Percentiles rank a stretch among this genome's conserved stretches.
phyloP scores from a whole-genome alignment of 371 early-diverging fungal species.

The Mortierella sp. region DNA sequence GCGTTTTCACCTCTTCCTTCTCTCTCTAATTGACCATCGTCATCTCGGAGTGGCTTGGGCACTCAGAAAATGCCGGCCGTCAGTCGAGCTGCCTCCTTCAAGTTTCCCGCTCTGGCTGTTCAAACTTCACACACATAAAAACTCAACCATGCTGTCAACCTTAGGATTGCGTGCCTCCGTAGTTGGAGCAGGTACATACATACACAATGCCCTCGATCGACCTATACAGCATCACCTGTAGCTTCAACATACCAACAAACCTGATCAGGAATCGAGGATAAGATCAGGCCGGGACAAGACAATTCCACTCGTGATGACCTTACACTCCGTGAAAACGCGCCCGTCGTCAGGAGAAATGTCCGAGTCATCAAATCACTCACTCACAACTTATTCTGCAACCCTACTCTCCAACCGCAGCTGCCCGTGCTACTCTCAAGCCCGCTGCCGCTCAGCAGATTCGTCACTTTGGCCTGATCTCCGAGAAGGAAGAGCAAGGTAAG shows the following conservation, averaged over 20 bases:
- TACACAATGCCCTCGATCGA: not conserved
- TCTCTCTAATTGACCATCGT: not conserved
- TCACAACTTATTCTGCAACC: no score
- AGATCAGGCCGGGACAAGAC: not conserved
- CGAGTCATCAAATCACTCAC: not conserved
- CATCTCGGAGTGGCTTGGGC: slow-evolving; percentile 19
- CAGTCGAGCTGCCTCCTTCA: not conserved
- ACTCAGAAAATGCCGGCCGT: not conserved
- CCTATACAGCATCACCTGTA: not conserved
- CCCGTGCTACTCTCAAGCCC: slow-evolving; percentile 29
- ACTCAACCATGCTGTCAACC: slow-evolving; percentile 47
- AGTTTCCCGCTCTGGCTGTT: slow-evolving; percentile 12
- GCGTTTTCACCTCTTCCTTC: not conserved
- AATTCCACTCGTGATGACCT: not conserved
- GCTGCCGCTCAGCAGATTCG: slow-evolving; percentile 31
- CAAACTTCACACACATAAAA: not conserved
- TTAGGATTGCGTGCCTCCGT: slow-evolving; percentile 45
- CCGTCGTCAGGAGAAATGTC: not conserved
- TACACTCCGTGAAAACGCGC: not conserved
- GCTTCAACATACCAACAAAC: not conserved
- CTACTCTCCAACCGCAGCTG: slow-evolving; percentile 13
- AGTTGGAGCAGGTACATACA: slow-evolving; percentile 28
- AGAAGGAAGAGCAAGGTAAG: slow-evolving; percentile 58
- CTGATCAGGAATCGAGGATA: not conserved
- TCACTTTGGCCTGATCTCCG: slow-evolving; percentile 35